Base-by-base conservation (phyloP, 1,284 basidiomycete genomes). In the Ceratobasidium sp. region DNA sequence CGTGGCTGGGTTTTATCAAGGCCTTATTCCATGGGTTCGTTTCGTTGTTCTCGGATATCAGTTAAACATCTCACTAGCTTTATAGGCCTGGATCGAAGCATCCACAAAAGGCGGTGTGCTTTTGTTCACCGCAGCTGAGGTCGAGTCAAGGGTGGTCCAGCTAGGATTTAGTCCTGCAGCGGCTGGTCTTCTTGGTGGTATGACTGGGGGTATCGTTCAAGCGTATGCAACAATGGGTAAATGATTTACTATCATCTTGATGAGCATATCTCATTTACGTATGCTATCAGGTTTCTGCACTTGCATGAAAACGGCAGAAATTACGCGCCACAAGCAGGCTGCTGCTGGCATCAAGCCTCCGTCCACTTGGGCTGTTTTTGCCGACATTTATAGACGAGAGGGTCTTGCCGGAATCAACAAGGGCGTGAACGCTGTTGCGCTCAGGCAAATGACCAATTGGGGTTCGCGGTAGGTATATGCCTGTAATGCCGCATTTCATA, bases 161-260 rank as follows among this genome's bases (percentile, higher is more conserved):
- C 82, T 92, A 77, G 94, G 94, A 32, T 82, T 97, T 69, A 92
- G 86, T 77, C 90, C 94, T 32, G 96, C 91, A 28, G 85, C 86
- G 28, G 91, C 93, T 71, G 97, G 97, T 78, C 86, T 99, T 76
- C 81, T 98, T 57, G 97, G 97, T 76, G 97, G 97, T 78, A 98
- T 99, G 92, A 92, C 92, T 28, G 97, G 97, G 79, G 97, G 97
- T 85, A 85, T 99, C 77, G 94, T 93, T 41, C 97, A 99, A 83
- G 97, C 97, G 9, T 99, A 99, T 80, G 97, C 96, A 72, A 99
- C 97, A 39, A 98, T 98, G 96, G 97, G 96, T 96, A 80, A 92
- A 9, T 87, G 41, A 62, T 34, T 48, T 60, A 28, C 46, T 53
- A 52, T 16, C 28, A 52, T 34, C n/a, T 10, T 53, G 50, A 53